Conservation (phyloP, 2,329 filamentous ascomycete species). For the Didymella sp. region DNA sequence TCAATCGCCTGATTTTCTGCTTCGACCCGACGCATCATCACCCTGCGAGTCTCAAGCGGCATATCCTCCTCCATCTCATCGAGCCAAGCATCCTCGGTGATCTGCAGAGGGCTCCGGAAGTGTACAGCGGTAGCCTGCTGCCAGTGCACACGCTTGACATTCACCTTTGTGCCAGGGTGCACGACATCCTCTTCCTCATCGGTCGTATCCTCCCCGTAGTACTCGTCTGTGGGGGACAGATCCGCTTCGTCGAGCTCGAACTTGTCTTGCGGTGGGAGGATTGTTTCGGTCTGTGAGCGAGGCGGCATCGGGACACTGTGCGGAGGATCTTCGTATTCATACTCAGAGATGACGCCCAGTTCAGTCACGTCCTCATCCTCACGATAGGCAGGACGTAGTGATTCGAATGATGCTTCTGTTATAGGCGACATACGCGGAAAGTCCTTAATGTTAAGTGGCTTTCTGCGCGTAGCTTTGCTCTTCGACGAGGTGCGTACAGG, state of each 20-base stretch:
- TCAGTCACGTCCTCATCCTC: constrained; percentile 22
- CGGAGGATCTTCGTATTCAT: constrained; percentile 13
- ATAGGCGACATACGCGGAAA: constrained; percentile 36
- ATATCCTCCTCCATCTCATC: constrained; percentile 24
- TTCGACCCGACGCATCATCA: constrained; percentile 8
- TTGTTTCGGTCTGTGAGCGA: constrained; percentile 8
- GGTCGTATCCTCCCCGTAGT: not conserved
- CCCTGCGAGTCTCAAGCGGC: constrained; percentile 10
- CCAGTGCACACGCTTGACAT: not conserved
- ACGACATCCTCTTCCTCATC: constrained; percentile 1
- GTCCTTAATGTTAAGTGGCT: constrained; percentile 16
- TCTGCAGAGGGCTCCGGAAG: constrained; percentile 32
- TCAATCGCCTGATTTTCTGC: constrained; percentile 22
- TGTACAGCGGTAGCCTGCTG: constrained; percentile 7
- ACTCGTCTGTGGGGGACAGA: constrained; percentile 20
- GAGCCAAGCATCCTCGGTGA: constrained; percentile 31
- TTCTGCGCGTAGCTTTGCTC: constrained; percentile 22
- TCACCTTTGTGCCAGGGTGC: constrained; percentile 15
- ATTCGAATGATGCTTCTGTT: constrained; percentile 33
- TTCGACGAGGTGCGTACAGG: constrained; percentile 4
- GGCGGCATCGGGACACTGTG: constrained; percentile 1
- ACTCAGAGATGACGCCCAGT: constrained; percentile 30
- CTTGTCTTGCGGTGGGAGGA: not conserved
- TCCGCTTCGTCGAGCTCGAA: constrained; percentile 24
- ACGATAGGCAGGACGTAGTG: constrained; percentile 19